Base-by-base conservation (phyloP, 495 filamentous ascomycete species). In the Mycothermus thermophilus region DNA sequence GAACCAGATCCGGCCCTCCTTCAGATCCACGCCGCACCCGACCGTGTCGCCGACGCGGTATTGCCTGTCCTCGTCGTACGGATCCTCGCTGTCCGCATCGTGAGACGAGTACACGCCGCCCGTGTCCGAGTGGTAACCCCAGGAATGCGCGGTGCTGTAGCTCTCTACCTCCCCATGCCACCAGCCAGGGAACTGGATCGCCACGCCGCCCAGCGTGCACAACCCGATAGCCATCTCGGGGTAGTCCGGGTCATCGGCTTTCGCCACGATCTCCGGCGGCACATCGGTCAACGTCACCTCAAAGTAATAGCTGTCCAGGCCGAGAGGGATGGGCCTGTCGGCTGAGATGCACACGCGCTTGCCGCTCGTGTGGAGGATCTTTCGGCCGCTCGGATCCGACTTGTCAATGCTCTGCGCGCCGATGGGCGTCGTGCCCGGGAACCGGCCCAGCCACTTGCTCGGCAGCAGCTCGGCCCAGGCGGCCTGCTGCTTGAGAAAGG, bases 261-360 rank as follows among this genome's bases (percentile, higher is more conserved):
- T 6, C 6, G 22, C 6, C 6, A 25, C 11, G 11, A 25, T 25
- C 6, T 25, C 22, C 11, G 6, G 6, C 11, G 24, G 12, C 15
- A 39, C 8, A 1, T 34, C 24, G 3, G 15, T 11, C 2, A 49
- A 18, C 10, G 32, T 43, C 0, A 52, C 32, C 32, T 52, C 49
- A 13, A 47, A 52, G 14, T 52, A 52, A 27, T 42, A 49, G 29
- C 27, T 9, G 27, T 47, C 51, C 37, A 54, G 17, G 11, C 47
- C 43, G 0, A 40, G 33, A 1, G 51, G 51, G 8, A 54, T 32
- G 13, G 47, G 44, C 22, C 35, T 30, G 27, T 54, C 43, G 0
- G 44, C 41, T 16, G 47, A 36, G 4, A 51, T 20, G 10, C 41
- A 48, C 1, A 47, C 27, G 6, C 38, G 3, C 18, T 36, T 34